A percentile compares a stretch with the other conserved stretches of the same genome.
These are phyloP conservation scores for Penicillium sclerotiorum DNA, from an alignment of 2,329 filamentous ascomycete genomes.

Conservation along the genomic window DNA sequence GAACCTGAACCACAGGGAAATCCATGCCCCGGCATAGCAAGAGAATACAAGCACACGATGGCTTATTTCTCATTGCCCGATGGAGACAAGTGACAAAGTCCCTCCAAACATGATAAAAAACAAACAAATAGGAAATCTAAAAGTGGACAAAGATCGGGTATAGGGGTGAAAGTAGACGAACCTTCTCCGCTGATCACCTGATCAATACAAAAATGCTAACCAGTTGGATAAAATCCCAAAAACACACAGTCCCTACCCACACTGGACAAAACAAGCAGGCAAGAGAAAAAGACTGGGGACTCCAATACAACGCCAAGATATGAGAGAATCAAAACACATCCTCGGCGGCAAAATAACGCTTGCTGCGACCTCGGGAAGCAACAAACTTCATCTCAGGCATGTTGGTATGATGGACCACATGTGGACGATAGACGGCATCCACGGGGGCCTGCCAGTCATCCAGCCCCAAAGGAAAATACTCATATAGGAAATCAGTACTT, in stretches of 20 bases:
- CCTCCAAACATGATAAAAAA: too few species aligned
- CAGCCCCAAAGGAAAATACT: constrained; percentile 89
- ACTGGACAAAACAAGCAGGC: background rate
- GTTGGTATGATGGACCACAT: constrained; percentile 86
- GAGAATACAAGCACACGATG: background rate
- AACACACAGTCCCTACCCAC: too few species aligned
- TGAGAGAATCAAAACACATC: constrained; percentile 36
- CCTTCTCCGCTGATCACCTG: constrained; percentile 4
- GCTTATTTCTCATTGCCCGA: background rate
- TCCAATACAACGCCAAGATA: constrained; percentile 8
- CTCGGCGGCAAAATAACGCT: constrained; percentile 72
- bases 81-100: background rate
- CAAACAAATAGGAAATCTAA: constrained; percentile 7
- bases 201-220: constrained; percentile 26
- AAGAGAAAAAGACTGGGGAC: constrained; percentile 7
- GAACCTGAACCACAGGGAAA: background rate
- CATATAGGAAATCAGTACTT: constrained; percentile 81
- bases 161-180: background rate
- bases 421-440: constrained; percentile 85
- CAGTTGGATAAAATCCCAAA: background rate
- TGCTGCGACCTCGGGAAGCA: constrained; percentile 66
- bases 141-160: constrained; percentile 6
- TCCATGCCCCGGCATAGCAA: background rate
- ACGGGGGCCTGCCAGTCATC: constrained; percentile 92
- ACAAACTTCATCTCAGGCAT: constrained; percentile 72